Percentiles rank a stretch among this genome's conserved stretches.
Evolutionary conservation across 371 early-diverging fungal genomes (phyloP).

Genomic region (Sporodiniella umbellata): DNA sequence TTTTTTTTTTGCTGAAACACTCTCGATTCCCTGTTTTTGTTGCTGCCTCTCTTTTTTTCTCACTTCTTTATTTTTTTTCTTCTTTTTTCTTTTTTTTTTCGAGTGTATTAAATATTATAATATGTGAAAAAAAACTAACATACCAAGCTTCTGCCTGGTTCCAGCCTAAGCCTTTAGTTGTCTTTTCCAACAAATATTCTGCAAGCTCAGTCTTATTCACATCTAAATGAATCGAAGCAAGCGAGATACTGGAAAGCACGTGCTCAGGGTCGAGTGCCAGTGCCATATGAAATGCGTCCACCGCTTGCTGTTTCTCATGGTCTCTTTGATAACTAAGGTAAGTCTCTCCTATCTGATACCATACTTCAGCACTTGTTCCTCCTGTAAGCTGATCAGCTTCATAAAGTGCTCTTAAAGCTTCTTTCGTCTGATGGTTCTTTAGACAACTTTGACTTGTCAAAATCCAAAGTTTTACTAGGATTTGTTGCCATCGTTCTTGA

Average conservation of each 20-base stretch:
- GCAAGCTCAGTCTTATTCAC: conserved; percentile 27
- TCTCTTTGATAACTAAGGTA: neutral
- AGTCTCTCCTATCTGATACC: conserved; percentile 11
- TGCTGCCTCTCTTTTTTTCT: too few relatives aligned
- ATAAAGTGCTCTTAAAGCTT: conserved; percentile 8
- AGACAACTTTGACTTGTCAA: conserved; percentile 15
- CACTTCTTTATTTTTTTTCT: neutral
- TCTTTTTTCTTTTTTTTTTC: neutral
- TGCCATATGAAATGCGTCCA: conserved; percentile 34
- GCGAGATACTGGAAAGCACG: conserved; percentile 15
- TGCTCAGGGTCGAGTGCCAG: conserved; percentile 33
- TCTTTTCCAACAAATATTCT: conserved; percentile 26
- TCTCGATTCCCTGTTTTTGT: too few relatives aligned
- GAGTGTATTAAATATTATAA: too few relatives aligned
- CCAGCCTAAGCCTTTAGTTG: conserved; percentile 33
- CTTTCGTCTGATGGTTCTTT: neutral
- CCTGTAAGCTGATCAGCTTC: conserved; percentile 13
- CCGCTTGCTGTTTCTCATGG: conserved; percentile 6
- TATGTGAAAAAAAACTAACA: too few relatives aligned
- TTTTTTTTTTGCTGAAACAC: too few relatives aligned
- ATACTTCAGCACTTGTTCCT: conserved; percentile 10
- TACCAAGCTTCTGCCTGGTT: conserved; percentile 37
- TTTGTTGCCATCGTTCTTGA: conserved; percentile 7
- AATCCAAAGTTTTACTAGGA: conserved; percentile 12
- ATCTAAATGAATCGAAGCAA: conserved; percentile 23